Conservation (phyloP, 371 early-diverging fungal species). For the Mortierella sp. region DNA sequence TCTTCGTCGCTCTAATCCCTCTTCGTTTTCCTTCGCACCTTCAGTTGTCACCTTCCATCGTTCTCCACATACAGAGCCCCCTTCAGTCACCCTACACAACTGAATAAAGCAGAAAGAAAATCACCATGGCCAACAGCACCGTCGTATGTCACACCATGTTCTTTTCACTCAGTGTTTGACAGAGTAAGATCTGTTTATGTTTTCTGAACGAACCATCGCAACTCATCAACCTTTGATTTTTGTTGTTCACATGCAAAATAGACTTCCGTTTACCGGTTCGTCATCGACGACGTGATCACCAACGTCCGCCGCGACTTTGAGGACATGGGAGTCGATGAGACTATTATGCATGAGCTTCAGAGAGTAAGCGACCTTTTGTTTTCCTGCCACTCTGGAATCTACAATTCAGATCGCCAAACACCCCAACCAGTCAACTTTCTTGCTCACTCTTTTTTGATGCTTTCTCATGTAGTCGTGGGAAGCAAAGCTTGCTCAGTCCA, state of each 20-base stretch:
- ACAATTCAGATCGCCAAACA: background rate
- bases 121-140: conserved; percentile 50
- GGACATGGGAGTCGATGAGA: conserved; percentile 91
- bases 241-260: conserved; percentile 30
- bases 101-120: conserved; percentile 7
- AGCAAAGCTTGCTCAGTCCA: conserved; percentile 80
- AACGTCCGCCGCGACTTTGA: conserved; percentile 92
- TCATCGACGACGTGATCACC: conserved; percentile 95
- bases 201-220: background rate
- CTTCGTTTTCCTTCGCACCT: background rate
- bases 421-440: background rate
- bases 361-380: conserved; percentile 66
- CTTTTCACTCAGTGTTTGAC: background rate
- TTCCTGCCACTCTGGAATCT: background rate
- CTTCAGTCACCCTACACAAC: background rate
- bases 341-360: conserved; percentile 89
- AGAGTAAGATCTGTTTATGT: background rate
- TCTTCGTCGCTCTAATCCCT: background rate
- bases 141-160: conserved; percentile 35
- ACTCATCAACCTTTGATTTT: background rate
- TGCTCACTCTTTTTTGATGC: too few relatives aligned
- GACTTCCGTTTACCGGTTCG: conserved; percentile 87
- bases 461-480: conserved; percentile 81
- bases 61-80: background rate
- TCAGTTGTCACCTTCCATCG: background rate